Percentiles rank a stretch among this genome's conserved stretches.
Evolutionary conservation across 768 basidiomycete genomes (phyloP).

Genomic region (Tylopilus rubrobrunneus): DNA sequence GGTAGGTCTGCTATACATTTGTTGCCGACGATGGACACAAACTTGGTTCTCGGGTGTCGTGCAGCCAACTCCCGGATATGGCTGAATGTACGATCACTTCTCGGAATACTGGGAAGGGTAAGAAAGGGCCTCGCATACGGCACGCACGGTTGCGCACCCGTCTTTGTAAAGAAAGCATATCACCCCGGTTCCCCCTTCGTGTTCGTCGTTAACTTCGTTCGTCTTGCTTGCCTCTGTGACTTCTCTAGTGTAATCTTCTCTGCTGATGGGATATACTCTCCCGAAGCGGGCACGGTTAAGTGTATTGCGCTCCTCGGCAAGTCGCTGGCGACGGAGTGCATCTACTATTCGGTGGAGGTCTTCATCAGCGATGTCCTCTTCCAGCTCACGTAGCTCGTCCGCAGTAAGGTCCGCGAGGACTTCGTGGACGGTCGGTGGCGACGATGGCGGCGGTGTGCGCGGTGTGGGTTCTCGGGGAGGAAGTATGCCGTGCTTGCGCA

Average conservation of each 20-base stretch:
- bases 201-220: conserved; percentile 60
- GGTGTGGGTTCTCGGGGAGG: conserved; percentile 69
- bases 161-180: conserved; percentile 96
- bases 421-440: conserved; percentile 68
- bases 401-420: conserved; percentile 60
- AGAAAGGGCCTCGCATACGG: not conserved
- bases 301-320: conserved; percentile 58
- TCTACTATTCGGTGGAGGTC: conserved; percentile 74
- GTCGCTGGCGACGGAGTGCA: conserved; percentile 56
- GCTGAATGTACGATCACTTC: conserved; percentile 70
- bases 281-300: conserved; percentile 73
- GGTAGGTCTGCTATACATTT: conserved; percentile 97
- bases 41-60: conserved; percentile 90
- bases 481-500: conserved; percentile 89
- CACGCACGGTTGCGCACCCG: conserved; percentile 51
- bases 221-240: conserved; percentile 89
- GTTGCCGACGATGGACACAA: conserved; percentile 91
- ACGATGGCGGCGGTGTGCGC: conserved; percentile 76
- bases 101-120: conserved; percentile 56
- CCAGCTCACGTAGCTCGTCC: conserved; percentile 62
- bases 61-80: conserved; percentile 71
- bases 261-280: conserved; percentile 78
- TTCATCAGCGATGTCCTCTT: conserved; percentile 71
- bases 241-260: conserved; percentile 93
- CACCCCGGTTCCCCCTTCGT: conserved; percentile 81